Percentiles rank a stretch among this genome's conserved stretches.
Conservation (phyloP, 1,284 basidiomycete genomes). For the Naganishia sp. region DNA sequence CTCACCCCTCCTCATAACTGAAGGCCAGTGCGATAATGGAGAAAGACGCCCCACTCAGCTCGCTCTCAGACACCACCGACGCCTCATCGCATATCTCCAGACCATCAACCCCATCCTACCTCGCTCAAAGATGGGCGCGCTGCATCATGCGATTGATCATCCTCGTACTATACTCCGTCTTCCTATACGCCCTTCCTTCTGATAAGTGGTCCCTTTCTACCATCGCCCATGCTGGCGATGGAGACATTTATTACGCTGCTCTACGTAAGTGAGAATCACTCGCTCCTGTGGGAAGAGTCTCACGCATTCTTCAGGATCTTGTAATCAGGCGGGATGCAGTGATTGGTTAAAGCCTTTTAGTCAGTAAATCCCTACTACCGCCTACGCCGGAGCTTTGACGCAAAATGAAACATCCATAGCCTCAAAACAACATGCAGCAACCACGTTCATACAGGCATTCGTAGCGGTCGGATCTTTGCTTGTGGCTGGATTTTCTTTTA, state of each 20-base stretch:
- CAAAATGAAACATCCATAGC: neutral
- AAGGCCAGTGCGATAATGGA: no score
- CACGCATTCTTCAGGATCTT: neutral
- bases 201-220: neutral
- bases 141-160: constrained; percentile 2
- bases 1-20: no score
- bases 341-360: constrained; percentile 5
- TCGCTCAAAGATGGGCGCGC: neutral
- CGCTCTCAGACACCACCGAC: no score
- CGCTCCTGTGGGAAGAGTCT: neutral
- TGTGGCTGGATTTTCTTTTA: neutral
- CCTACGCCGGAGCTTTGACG: no score
- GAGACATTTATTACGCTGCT: neutral
- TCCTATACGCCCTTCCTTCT: neutral
- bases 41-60: no score
- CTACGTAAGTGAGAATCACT: neutral
- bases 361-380: neutral
- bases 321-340: neutral
- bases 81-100: no score
- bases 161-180: constrained; percentile 5
- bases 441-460: constrained; percentile 8
- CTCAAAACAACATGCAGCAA: neutral
- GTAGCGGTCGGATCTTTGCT: constrained; percentile 5
- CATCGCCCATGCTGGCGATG: constrained; percentile 6
- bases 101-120: neutral